Conservation (phyloP, 805 yeast genomes). For the Candida boidinii region DNA sequence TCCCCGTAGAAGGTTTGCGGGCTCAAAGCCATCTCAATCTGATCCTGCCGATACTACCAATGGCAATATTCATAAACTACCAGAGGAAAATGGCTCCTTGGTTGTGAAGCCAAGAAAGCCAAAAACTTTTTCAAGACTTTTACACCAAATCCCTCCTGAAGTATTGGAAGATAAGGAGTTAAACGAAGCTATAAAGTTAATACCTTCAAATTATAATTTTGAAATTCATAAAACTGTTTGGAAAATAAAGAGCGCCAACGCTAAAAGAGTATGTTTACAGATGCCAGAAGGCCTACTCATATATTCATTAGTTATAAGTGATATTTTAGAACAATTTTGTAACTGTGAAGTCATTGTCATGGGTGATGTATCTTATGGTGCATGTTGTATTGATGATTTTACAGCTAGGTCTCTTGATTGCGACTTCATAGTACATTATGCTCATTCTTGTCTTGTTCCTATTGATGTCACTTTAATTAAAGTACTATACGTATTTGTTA, state of each 20-base stretch:
- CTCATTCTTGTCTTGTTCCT: slow-evolving; percentile 95
- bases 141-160: slow-evolving; percentile 85
- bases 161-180: slow-evolving; percentile 72
- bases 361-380: slow-evolving; percentile 99
- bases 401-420: slow-evolving; percentile 91
- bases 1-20: slow-evolving; percentile 20
- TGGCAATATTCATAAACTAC: slow-evolving; percentile 1
- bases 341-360: slow-evolving; percentile 79
- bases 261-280: slow-evolving; percentile 84
- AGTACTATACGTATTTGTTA: slow-evolving; percentile 91
- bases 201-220: slow-evolving; percentile 90
- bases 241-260: slow-evolving; percentile 70
- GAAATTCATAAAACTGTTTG: slow-evolving; percentile 94
- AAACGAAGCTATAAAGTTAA: slow-evolving; percentile 70
- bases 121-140: slow-evolving; percentile 44
- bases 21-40: slow-evolving; percentile 10
- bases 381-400: slow-evolving; percentile 95
- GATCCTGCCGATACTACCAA: slow-evolving; percentile 2
- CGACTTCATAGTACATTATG: slow-evolving; percentile 92
- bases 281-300: slow-evolving; percentile 96
- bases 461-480: slow-evolving; percentile 86
- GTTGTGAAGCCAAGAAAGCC: slow-evolving; percentile 17
- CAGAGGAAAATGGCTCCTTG: slow-evolving; percentile 1
- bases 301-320: slow-evolving; percentile 83
- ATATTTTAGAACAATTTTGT: slow-evolving; percentile 88